Evolutionary conservation across 2,329 filamentous ascomycete genomes (phyloP).

Genomic region (Albophoma yamanashiensis): DNA sequence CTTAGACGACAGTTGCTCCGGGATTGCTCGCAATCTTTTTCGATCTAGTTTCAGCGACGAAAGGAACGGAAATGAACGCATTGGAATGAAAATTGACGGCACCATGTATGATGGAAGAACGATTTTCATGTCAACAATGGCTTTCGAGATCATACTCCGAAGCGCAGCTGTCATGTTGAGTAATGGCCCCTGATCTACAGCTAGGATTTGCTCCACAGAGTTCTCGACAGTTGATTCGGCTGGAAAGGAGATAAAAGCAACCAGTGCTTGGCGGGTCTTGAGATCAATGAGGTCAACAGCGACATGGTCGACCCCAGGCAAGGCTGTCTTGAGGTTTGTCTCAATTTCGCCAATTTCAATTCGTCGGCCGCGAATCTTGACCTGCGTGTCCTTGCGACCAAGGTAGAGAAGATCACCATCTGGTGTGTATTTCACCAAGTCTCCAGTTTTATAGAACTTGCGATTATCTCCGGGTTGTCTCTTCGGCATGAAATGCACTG

Average conservation of each 20-base stretch:
- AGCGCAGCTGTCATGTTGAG: neutral
- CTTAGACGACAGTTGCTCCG: neutral
- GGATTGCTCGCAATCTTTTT: neutral
- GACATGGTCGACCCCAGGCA: neutral
- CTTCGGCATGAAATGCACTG: neutral
- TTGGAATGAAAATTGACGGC: neutral
- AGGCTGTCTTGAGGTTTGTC: neutral
- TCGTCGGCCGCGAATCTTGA: conserved; percentile 11
- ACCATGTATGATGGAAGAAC: conserved; percentile 1
- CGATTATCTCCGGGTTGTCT: neutral
- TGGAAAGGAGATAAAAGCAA: neutral
- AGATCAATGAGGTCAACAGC: neutral
- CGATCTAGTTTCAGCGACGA: conserved; percentile 8
- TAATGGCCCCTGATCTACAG: neutral
- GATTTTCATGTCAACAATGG: neutral
- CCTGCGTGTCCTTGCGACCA: conserved; percentile 1
- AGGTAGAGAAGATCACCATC: conserved; percentile 7
- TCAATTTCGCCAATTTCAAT: conserved; percentile 10
- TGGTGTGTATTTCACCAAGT: conserved; percentile 6
- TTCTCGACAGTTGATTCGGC: neutral
- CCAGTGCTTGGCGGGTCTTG: neutral
- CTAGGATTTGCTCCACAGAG: neutral
- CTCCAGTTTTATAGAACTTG: conserved; percentile 9
- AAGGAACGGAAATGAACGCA: conserved; percentile 5
- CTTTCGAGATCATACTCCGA: neutral